Base-by-base conservation (phyloP, 192 early-diverging fungal genomes). In the Gamsiella multidivaricata region DNA sequence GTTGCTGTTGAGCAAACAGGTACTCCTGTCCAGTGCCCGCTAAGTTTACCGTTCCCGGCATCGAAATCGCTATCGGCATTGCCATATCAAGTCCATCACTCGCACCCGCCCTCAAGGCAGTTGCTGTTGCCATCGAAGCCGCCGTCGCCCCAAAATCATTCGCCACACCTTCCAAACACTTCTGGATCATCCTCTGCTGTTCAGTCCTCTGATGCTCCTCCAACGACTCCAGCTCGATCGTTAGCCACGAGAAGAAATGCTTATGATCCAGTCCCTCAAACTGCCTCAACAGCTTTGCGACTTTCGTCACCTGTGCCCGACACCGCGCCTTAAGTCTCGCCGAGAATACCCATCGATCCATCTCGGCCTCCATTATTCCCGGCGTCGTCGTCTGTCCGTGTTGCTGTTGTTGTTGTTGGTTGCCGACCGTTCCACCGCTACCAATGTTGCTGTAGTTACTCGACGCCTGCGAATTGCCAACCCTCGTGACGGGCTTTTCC, bases 201-300 rank as follows among this genome's bases (percentile, higher is more conserved):
- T n/a, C 51, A 1, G 34, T 49, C 18, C 37, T 45, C 43, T 78
- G 74, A 33, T 55, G 53, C 18, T 69, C 65, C 23, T 69, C 60
- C 29, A 78, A 51, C 5, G 58, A 41, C 22, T 69, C 65, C 3
- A 59, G 52, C 26, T 78, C 74, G 17, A 69, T 29, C 0, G 74
- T 78, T 47, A 78, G 22, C 65, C 66, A 78, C 15, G 74, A 78
- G 31, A 64, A 78, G 46, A 34, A 78, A 41, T 69, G 11, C 52
- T 34, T 33, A 25, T 66, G 61, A 26, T 69, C 74, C 37, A 78
- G 54, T 15, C 23, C 54, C 20, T 78, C 43, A 45, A 78, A 69
- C 26, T 6, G 23, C 37, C 63, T 43, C 54, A 78, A 43, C 26
- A 68, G 20, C 22, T 45, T 78, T 2, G 65, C 74, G 10, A 78